A percentile compares a stretch with the other conserved stretches of the same genome.
Conservation (phyloP, 495 filamentous ascomycete species). For the Hypoxylon subgilvum region DNA sequence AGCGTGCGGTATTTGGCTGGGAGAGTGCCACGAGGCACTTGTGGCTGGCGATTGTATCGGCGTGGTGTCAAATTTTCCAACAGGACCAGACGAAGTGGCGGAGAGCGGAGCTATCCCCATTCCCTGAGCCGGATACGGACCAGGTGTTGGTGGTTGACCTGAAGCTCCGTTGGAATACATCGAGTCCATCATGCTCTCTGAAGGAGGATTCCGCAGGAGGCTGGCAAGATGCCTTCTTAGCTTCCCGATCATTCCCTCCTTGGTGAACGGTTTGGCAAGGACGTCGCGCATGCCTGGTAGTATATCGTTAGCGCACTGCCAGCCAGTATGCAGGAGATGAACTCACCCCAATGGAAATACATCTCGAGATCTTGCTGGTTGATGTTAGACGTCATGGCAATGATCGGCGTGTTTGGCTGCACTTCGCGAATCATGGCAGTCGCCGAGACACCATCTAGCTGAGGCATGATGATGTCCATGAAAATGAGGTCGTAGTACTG, state of each 20-base stretch:
- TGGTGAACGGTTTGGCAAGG: constrained; percentile 94
- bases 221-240: constrained; percentile 86
- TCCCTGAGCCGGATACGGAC: constrained; percentile 61
- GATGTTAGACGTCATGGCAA: constrained; percentile 99
- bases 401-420: constrained; percentile 81
- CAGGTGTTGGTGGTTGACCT: constrained; percentile 39
- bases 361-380: constrained; percentile 95
- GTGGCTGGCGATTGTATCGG: constrained; percentile 77
- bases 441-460: constrained; percentile 92
- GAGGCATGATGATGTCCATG: constrained; percentile 99
- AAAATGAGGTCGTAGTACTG: constrained; percentile 90
- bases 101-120: constrained; percentile 61
- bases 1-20: constrained; percentile 68
- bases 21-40: constrained; percentile 76
- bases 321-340: not conserved
- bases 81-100: constrained; percentile 52
- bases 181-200: constrained; percentile 42
- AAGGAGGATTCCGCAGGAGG: constrained; percentile 61
- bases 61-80: constrained; percentile 78
- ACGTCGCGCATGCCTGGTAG: constrained; percentile 98
- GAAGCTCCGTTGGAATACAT: constrained; percentile 39
- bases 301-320: constrained; percentile 26
- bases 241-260: constrained; percentile 89
- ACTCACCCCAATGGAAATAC: constrained; percentile 94
- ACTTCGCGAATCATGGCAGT: constrained; percentile 93